Evolutionary conservation across 73 alveolate genomes (phyloP).

Genomic region (Breviolum minutum): DNA sequence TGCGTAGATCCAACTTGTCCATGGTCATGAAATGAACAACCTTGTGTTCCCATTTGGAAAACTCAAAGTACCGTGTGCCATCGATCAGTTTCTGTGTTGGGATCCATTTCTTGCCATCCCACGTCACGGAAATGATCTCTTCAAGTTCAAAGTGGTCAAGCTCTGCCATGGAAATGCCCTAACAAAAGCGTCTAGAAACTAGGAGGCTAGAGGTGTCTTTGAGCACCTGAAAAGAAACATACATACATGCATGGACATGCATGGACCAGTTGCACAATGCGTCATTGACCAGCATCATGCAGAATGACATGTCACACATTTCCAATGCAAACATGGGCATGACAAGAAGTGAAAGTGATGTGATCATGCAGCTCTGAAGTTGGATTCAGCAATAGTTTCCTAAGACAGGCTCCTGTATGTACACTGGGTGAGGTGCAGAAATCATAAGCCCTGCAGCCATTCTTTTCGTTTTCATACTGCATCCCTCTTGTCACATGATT

Average conservation of each 20-base stretch:
- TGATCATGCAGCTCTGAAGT: too few relatives aligned
- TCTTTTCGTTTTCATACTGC: background rate
- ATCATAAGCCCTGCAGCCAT: background rate
- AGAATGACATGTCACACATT: too few relatives aligned
- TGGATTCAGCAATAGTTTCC: too few relatives aligned
- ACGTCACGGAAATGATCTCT: background rate
- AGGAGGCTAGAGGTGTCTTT: background rate
- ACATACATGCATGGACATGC: background rate
- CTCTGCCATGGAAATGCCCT: background rate
- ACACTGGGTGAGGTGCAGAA: background rate
- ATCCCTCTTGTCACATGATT: background rate
- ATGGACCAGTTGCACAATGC: background rate
- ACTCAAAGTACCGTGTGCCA: background rate
- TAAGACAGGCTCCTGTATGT: background rate
- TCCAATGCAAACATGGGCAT: too few relatives aligned
- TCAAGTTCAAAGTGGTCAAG: background rate
- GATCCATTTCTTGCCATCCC: background rate
- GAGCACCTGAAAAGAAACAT: background rate
- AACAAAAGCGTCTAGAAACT: background rate
- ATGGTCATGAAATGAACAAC: background rate
- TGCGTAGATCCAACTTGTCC: too few relatives aligned
- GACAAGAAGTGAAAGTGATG: too few relatives aligned
- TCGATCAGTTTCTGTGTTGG: background rate
- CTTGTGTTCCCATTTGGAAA: background rate
- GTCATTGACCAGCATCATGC: background rate